These are phyloP conservation scores for Podospora pseudopauciseta DNA, from an alignment of 495 filamentous ascomycete genomes.

Conservation along the genomic window DNA sequence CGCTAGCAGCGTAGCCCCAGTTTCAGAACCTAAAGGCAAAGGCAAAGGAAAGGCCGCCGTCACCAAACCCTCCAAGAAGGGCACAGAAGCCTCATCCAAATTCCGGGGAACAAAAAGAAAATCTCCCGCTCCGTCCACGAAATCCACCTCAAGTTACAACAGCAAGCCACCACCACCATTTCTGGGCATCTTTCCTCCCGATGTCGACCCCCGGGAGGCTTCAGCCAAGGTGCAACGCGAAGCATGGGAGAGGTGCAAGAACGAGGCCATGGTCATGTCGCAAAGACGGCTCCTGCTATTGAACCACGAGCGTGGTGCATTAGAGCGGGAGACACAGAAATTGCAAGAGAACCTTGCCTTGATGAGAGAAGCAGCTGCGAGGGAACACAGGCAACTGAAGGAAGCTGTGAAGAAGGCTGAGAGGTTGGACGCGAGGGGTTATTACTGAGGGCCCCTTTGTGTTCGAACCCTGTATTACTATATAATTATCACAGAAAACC, in stretches of 20 bases:
- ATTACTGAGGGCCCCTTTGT: neutral
- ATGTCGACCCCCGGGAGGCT: slow-evolving; percentile 22
- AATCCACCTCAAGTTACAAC: neutral
- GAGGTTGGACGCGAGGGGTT: slow-evolving; percentile 9
- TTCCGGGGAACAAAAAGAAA: neutral
- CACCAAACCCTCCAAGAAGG: neutral
- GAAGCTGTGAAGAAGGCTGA: slow-evolving; percentile 18
- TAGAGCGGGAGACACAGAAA: slow-evolving; percentile 24
- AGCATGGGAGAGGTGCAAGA: slow-evolving; percentile 28
- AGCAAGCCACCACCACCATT: neutral
- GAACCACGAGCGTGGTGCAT: slow-evolving; percentile 25
- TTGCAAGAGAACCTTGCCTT: slow-evolving; percentile 24
- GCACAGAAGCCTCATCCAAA: neutral
- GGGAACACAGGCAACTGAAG: slow-evolving; percentile 10
- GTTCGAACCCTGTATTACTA: too few relatives aligned
- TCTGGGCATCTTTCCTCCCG: slow-evolving; percentile 14
- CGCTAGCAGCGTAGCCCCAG: neutral
- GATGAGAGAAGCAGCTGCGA: slow-evolving; percentile 18
- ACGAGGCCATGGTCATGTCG: slow-evolving; percentile 26
- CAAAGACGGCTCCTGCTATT: slow-evolving; percentile 26
- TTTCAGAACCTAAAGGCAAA: slow-evolving; percentile 1
- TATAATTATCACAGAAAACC: neutral
- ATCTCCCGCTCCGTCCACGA: neutral
- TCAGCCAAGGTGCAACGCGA: slow-evolving; percentile 27
- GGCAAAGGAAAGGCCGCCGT: slow-evolving; percentile 1